Percentiles rank a stretch among this genome's conserved stretches.
These are phyloP conservation scores for Leccinum aurantiacum DNA, from an alignment of 768 basidiomycete species.

Conservation along the genomic window DNA sequence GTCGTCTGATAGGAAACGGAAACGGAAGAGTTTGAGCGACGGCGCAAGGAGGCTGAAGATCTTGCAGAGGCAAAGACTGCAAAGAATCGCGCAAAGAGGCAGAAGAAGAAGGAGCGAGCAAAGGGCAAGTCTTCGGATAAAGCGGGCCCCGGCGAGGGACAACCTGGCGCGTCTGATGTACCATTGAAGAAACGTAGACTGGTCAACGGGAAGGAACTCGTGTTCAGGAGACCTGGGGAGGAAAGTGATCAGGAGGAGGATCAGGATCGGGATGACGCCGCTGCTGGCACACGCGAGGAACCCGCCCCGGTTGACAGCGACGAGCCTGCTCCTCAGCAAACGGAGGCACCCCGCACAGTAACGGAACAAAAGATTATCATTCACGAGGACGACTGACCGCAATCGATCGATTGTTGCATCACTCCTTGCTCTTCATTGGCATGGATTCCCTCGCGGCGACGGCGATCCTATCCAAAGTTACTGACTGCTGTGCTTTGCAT, in stretches of 20 bases:
- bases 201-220: constrained; percentile 73
- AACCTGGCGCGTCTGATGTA: constrained; percentile 31
- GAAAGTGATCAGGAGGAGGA: constrained; percentile 47
- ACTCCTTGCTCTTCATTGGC: background rate
- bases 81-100: constrained; percentile 91
- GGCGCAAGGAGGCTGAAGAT: constrained; percentile 68
- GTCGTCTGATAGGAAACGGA: constrained; percentile 58
- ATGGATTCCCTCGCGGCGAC: background rate
- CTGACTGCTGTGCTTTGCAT: constrained; percentile 2
- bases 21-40: constrained; percentile 70
- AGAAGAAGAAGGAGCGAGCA: constrained; percentile 83
- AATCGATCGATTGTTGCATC: background rate
- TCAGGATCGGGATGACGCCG: constrained; percentile 30
- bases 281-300: constrained; percentile 3
- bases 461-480: background rate
- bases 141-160: constrained; percentile 26
- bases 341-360: constrained; percentile 24
- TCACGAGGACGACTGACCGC: constrained; percentile 49
- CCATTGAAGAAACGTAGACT: constrained; percentile 80
- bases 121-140: constrained; percentile 44
- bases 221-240: constrained; percentile 54
- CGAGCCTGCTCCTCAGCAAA: constrained; percentile 1
- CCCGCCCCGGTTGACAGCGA: background rate
- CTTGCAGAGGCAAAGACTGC: constrained; percentile 84
- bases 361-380: constrained; percentile 44